Base-by-base conservation (phyloP, 169 alveolate species). In the Plasmodium vinckei region DNA sequence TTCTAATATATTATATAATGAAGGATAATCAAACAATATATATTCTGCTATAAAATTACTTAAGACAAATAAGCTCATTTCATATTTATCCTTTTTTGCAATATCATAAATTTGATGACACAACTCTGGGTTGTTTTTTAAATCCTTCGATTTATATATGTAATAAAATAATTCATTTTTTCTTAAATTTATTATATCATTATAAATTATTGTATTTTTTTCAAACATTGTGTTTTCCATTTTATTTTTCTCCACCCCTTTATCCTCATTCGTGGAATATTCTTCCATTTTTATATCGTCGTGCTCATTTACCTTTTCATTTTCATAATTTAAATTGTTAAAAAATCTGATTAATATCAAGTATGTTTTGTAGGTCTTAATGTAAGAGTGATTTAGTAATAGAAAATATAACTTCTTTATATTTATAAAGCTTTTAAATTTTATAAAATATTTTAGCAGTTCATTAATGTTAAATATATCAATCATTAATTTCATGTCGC, bases 371-470 rank as follows among this genome's bases (percentile, higher is more conserved):
- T 79, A 79, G 25, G 89, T 79, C 56, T 79, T 79, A 27, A 79
- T 67, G 49, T 65, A 79, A 2, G 89, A 79, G 44, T 79, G 68
- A n/a, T 68, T 79, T n/a, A 79, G 79, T 56, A 79, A 63, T 19
- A 79, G 56, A 61, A 79, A 79, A 79, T 79, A 79, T 53, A 79
- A 54, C 47, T 79, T 79, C 56, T 67, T 79, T 64, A 79, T 65
- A 56, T 79, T 79, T 53, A 79, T 79, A 42, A 79, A 79, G 60
- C 89, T 79, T 79, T 79, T 79, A 67, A 79, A 79, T 67, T 67
- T 79, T 79, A 79, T 79, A 71, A 79, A 79, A 79, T 79, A 79
- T 79, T 79, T 79, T 53, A 79, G 19, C 57, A 79, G 89, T 79
- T 79, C 89, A 79, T 79, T 79, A 65, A 79, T 21, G 72, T 79